Evolutionary conservation across 179 eudicot species (phyloP).

Genomic region (Spinacia oleracea): DNA sequence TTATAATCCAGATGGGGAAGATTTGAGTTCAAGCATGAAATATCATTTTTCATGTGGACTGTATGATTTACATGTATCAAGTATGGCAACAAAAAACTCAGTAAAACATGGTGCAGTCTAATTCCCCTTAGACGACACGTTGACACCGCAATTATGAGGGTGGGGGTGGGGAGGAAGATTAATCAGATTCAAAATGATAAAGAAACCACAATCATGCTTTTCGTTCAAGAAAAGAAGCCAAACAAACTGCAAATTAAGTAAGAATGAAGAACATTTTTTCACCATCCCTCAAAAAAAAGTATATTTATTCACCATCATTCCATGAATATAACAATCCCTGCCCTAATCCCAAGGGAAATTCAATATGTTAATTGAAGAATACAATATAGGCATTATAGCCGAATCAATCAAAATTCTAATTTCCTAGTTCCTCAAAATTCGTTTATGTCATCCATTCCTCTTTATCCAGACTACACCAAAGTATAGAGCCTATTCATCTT

Average conservation of each 20-base stretch:
- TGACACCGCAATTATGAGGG: too few species aligned
- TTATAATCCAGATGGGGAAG: not conserved
- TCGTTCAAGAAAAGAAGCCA: not conserved
- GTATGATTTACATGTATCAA: not conserved
- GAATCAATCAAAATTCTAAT: constrained; percentile 14
- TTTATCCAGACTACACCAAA: constrained; percentile 6
- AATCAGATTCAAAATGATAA: not conserved
- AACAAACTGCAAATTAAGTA: not conserved
- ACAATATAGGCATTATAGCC: constrained; percentile 24
- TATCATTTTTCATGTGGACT: not conserved
- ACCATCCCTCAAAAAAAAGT: too few species aligned
- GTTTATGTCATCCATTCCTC: constrained; percentile 8
- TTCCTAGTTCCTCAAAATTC: constrained; percentile 30
- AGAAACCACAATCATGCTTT: not conserved
- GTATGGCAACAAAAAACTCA: not conserved
- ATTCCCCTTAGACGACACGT: not conserved
- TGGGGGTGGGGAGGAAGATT: not conserved
- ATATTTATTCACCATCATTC: constrained; percentile 28
- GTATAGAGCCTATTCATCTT: constrained; percentile 21
- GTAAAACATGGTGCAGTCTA: not conserved
- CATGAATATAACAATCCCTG: constrained; percentile 19
- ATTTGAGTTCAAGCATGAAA: not conserved
- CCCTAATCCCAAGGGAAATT: constrained; percentile 23
- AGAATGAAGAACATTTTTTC: constrained; percentile 23
- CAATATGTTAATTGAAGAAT: constrained; percentile 17